Percentiles rank a stretch among this genome's conserved stretches.
These are phyloP conservation scores for Hura crepitans DNA, from an alignment of 441 rosid species.

Conservation along the genomic window DNA sequence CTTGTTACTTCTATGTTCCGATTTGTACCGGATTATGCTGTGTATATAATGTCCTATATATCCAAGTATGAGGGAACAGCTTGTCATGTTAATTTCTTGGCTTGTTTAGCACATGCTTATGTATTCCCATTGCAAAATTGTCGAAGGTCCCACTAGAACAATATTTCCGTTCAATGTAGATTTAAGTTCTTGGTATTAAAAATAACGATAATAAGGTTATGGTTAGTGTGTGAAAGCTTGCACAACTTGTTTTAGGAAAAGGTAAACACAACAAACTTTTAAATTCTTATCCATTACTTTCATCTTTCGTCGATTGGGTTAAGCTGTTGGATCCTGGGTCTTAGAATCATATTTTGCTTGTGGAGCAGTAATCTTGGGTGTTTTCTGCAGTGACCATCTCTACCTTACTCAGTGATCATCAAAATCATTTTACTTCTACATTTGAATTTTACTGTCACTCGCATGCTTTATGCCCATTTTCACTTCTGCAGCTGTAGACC, in stretches of 20 bases:
- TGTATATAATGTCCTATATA: constrained; percentile 18
- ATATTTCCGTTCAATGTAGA: neutral
- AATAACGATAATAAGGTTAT: too few species aligned
- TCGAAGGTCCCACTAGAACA: constrained; percentile 22
- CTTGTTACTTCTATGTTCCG: neutral
- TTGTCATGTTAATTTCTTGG: constrained; percentile 26
- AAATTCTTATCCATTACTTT: constrained; percentile 1
- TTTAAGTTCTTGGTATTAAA: too few species aligned
- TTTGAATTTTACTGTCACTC: neutral
- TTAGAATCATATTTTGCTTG: constrained; percentile 12
- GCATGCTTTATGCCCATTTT: neutral
- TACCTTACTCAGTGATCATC: neutral
- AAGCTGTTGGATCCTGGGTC: neutral
- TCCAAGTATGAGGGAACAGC: constrained; percentile 22
- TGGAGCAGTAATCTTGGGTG: neutral
- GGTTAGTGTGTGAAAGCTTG: neutral
- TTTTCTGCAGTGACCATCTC: neutral
- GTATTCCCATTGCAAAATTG: constrained; percentile 16
- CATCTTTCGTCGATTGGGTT: neutral
- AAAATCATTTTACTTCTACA: constrained; percentile 2
- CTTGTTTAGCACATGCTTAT: constrained; percentile 28
- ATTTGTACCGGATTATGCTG: constrained; percentile 14
- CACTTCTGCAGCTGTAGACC: neutral
- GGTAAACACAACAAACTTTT: neutral
- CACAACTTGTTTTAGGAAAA: constrained; percentile 13